Conservation (phyloP, 2,329 filamentous ascomycete genomes). For the Cladosporium halotolerans region DNA sequence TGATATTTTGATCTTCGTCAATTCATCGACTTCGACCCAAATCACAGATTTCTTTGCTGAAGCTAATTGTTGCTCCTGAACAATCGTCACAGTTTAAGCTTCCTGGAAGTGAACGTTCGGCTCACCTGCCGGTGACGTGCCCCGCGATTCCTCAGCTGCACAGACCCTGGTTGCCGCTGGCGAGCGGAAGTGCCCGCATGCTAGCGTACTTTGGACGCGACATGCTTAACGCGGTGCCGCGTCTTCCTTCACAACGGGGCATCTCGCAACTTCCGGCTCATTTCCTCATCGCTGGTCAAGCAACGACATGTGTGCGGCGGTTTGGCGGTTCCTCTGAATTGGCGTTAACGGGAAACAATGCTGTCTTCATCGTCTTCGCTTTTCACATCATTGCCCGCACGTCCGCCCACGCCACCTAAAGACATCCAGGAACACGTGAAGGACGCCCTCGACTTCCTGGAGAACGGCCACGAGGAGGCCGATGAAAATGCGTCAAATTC, state of each 20-base stretch:
- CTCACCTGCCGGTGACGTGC: no score
- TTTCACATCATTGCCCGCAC: slow-evolving; percentile 36
- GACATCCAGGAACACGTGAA: slow-evolving; percentile 34
- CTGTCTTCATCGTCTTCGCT: slow-evolving; percentile 11
- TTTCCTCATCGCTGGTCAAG: background rate
- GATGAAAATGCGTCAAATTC: slow-evolving; percentile 2
- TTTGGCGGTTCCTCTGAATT: background rate
- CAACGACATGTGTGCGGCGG: slow-evolving; percentile 3
- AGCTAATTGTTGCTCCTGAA: no score
- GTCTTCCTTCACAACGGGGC: background rate
- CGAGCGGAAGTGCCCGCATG: no score
- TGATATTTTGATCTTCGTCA: no score
- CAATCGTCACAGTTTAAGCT: no score
- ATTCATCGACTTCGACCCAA: no score
- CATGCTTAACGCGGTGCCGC: background rate
- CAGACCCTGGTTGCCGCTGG: no score
- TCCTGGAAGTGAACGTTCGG: no score
- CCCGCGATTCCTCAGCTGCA: no score
- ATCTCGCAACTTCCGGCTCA: slow-evolving; percentile 2
- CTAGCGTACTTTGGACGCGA: no score
- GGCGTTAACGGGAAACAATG: slow-evolving; percentile 8
- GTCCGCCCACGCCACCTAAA: slow-evolving; percentile 53
- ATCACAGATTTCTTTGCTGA: no score
- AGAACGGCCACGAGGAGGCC: slow-evolving; percentile 28
- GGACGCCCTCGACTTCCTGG: slow-evolving; percentile 38